Percentiles rank a stretch among this genome's conserved stretches.
Conservation (phyloP, 495 filamentous ascomycete genomes). For the Letharia lupina region DNA sequence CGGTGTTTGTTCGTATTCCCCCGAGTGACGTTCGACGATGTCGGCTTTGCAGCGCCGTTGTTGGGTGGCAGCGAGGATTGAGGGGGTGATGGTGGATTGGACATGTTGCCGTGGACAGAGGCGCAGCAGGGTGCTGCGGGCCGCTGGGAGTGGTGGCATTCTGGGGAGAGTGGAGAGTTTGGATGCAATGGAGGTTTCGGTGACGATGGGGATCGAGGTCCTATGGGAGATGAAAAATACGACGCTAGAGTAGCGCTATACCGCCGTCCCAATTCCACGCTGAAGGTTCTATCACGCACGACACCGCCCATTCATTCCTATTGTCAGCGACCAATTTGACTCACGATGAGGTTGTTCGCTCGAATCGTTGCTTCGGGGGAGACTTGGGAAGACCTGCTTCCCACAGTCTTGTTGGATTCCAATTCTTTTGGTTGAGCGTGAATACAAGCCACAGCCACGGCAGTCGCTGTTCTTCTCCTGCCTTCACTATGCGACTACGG, state of each 20-base stretch:
- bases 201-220: background rate
- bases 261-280: slow-evolving; percentile 8
- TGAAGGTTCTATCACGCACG: slow-evolving; percentile 9
- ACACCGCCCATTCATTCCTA: background rate
- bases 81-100: slow-evolving; percentile 18
- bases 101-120: slow-evolving; percentile 44
- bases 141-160: slow-evolving; percentile 44
- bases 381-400: background rate
- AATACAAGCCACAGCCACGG: background rate
- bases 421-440: background rate
- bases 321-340: background rate
- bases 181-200: background rate
- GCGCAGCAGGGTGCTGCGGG: slow-evolving; percentile 43
- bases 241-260: slow-evolving; percentile 1
- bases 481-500: slow-evolving; percentile 3
- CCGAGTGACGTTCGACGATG: slow-evolving; percentile 25
- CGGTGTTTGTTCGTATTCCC: slow-evolving; percentile 37
- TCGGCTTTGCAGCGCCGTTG: slow-evolving; percentile 43
- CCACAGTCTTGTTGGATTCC: background rate
- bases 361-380: background rate
- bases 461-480: background rate
- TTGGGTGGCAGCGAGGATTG: slow-evolving; percentile 35
- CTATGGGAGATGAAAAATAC: background rate
- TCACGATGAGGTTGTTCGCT: background rate
- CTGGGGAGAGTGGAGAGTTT: slow-evolving; percentile 21